Conservation (phyloP, 2,329 filamentous ascomycete species). For the Ophiostoma ulmi region DNA sequence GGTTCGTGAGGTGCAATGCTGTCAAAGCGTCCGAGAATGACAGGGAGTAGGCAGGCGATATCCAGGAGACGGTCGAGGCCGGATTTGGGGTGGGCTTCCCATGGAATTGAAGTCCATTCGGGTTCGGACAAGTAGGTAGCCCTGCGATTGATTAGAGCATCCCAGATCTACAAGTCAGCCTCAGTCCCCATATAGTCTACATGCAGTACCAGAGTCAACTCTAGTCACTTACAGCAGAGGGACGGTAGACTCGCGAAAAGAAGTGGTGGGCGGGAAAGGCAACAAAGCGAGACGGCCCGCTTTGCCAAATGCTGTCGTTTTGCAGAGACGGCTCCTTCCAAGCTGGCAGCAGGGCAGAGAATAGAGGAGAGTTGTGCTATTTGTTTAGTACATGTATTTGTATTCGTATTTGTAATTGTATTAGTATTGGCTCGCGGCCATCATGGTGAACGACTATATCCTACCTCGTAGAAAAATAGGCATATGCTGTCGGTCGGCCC, state of each 20-base stretch:
- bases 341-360: conserved; percentile 34
- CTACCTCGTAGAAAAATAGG: conserved; percentile 51
- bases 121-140: conserved; percentile 47
- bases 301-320: conserved; percentile 37
- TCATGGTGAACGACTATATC: background rate
- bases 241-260: conserved; percentile 52
- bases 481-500: conserved; percentile 40
- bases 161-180: conserved; percentile 32
- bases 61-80: conserved; percentile 50
- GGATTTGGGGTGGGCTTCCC: conserved; percentile 48
- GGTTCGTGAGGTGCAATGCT: conserved; percentile 38
- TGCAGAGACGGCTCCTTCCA: conserved; percentile 38
- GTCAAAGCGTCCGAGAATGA: conserved; percentile 45
- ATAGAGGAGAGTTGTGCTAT: conserved; percentile 44
- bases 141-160: conserved; percentile 47
- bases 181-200: background rate
- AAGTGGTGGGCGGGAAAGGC: conserved; percentile 54
- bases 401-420: background rate
- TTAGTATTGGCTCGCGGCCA: background rate
- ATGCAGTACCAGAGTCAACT: no score
- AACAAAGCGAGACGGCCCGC: conserved; percentile 45
- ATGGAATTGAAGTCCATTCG: conserved; percentile 50
- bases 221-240: conserved; percentile 43
- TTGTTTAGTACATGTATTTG: background rate
- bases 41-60: conserved; percentile 44